phyloP scores from a whole-genome alignment of 176 grass and related monocot genomes.

The Alopecurus myosuroides region DNA sequence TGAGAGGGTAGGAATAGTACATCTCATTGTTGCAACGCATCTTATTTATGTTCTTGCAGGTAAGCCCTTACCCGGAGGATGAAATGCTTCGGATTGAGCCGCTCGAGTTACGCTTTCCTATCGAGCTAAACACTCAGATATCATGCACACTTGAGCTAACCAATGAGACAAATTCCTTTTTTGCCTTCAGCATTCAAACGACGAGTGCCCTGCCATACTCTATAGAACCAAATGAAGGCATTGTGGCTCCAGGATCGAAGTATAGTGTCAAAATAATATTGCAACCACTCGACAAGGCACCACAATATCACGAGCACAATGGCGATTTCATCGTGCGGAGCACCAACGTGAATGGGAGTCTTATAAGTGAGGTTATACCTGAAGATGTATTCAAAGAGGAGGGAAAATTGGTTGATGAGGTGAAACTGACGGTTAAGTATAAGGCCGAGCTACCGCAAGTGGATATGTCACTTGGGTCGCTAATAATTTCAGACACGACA shows the following conservation, averaged over 20 bases:
- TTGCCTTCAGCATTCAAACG: background rate
- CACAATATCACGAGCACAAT: no score
- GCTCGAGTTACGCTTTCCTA: background rate
- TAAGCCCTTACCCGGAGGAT: background rate
- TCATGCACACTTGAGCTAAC: background rate
- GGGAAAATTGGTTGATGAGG: background rate
- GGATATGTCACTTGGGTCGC: background rate
- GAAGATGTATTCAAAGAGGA: background rate
- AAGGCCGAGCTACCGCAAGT: background rate
- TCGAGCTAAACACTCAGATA: background rate
- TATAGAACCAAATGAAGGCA: background rate
- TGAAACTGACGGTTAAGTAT: background rate
- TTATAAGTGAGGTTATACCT: background rate
- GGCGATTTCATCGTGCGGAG: background rate
- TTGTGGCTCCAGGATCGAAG: background rate
- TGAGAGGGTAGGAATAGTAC: background rate
- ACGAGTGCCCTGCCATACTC: background rate
- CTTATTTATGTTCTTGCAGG: background rate
- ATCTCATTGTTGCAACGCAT: background rate
- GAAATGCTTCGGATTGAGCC: constrained; percentile 8
- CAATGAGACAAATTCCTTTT: background rate
- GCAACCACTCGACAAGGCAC: background rate
- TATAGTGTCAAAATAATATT: background rate
- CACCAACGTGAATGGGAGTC: background rate
- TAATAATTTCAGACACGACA: background rate